phyloP scores from a whole-genome alignment of 2,329 filamentous ascomycete genomes.

The Ascochyta fabae region DNA sequence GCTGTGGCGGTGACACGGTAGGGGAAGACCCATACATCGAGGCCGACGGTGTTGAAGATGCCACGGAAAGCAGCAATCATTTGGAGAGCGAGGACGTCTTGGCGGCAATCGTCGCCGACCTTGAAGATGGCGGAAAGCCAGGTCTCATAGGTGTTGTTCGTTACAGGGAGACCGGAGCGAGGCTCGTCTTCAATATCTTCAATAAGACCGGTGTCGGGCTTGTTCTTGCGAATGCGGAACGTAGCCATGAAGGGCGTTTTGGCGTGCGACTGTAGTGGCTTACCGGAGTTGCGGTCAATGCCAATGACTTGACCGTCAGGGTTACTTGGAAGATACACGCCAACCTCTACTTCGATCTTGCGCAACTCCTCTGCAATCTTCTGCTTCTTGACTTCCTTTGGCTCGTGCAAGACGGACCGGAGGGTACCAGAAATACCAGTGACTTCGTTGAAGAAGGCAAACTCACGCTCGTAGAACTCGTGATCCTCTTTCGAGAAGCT shows the following conservation, averaged over 20 bases:
- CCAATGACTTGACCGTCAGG: slow-evolving; percentile 96
- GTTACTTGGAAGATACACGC: slow-evolving; percentile 96
- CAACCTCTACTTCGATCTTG: slow-evolving; percentile 95
- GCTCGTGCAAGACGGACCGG: slow-evolving; percentile 87
- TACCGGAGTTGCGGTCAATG: slow-evolving; percentile 97
- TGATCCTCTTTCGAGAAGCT: slow-evolving; percentile 82
- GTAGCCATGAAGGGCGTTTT: slow-evolving; percentile 99
- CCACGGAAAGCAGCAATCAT: slow-evolving; percentile 98
- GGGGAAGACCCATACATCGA: slow-evolving; percentile 96
- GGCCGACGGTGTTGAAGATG: slow-evolving; percentile 92
- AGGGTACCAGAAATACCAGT: slow-evolving; percentile 95
- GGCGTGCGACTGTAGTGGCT: slow-evolving; percentile 95
- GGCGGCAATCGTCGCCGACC: slow-evolving; percentile 96
- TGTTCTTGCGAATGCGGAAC: slow-evolving; percentile 90
- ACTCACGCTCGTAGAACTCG: slow-evolving; percentile 91
- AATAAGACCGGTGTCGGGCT: slow-evolving; percentile 46
- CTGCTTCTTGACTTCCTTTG: slow-evolving; percentile 96
- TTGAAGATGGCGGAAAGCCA: slow-evolving; percentile 99
- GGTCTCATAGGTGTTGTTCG: slow-evolving; percentile 76
- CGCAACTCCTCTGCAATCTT: slow-evolving; percentile 99
- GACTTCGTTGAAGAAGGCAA: slow-evolving; percentile 97
- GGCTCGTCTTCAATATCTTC: slow-evolving; percentile 44
- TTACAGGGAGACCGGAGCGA: slow-evolving; percentile 38
- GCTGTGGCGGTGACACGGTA: slow-evolving; percentile 98
- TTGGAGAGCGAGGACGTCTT: slow-evolving; percentile 94